Evolutionary conservation across 768 basidiomycete species (phyloP).

Genomic region (Boletus subparvulus): DNA sequence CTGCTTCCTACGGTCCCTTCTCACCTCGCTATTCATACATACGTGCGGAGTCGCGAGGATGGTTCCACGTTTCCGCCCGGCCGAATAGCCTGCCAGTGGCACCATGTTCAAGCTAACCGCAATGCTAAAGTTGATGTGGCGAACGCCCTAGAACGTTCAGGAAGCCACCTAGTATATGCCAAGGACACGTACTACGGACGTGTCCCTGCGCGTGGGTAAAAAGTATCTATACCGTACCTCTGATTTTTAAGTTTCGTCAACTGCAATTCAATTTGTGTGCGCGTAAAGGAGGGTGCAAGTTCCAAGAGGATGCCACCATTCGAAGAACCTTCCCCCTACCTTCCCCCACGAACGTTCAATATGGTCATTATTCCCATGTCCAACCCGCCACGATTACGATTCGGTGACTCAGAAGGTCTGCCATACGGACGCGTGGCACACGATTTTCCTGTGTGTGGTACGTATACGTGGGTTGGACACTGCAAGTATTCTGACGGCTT

Average conservation of each 20-base stretch:
- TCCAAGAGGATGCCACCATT: too few relatives aligned
- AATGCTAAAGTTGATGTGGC: neutral
- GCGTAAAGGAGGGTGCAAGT: neutral
- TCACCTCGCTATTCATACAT: neutral
- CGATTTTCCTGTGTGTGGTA: neutral
- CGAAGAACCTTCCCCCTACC: too few relatives aligned
- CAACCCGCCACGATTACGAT: neutral
- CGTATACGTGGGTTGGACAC: neutral
- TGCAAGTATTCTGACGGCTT: neutral
- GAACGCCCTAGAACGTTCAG: neutral
- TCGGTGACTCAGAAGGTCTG: neutral
- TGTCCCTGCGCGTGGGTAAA: slow-evolving; percentile 11
- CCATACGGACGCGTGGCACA: neutral
- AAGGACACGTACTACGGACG: neutral
- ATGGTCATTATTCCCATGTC: slow-evolving; percentile 1
- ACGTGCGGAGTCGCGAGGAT: neutral
- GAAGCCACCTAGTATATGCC: neutral
- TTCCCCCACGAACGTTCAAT: neutral
- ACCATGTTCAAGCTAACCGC: neutral
- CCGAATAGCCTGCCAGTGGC: neutral
- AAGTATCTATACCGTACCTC: neutral
- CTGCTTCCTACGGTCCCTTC: neutral
- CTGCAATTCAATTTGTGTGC: slow-evolving; percentile 18
- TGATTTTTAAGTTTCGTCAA: slow-evolving; percentile 15
- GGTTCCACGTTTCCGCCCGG: neutral